Evolutionary conservation across 2,329 filamentous ascomycete species (phyloP), one percentile per base, ranked within the genome.

Genomic region (Curvularia sp.): DNA sequence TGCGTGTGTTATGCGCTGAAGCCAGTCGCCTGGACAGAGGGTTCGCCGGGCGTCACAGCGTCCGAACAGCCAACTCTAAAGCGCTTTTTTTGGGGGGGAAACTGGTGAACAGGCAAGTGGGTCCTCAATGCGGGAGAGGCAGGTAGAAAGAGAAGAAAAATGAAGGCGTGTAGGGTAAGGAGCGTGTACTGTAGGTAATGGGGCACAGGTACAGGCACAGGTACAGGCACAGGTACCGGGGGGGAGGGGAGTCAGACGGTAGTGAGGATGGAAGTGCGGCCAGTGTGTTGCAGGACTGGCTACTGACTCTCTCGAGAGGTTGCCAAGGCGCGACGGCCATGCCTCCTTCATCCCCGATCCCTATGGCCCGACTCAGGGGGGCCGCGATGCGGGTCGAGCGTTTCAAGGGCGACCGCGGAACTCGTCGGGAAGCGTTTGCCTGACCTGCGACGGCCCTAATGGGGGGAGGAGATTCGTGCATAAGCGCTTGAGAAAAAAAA

Each of bases 241-340:
- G n/a, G n/a, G n/a, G n/a, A n/a, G 43, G 53, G 47, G 41, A 56
- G 45, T 59, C 60, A 57, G 64, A 63, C 63, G 57, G 64, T 59
- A 58, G 59, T 66, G 59, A 65, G 58, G 60, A 59, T 55, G 50
- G 51, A 55, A 50, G 48, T 60, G 57, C 60, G 50, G 59, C 50
- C 55, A 58, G 53, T 49, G 61, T 60, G 63, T 64, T 55, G 59
- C 63, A 63, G 55, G 59, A 61, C n/a, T n/a, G 39, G 23, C 25
- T 39, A 61, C 43, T 57, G 60, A 61, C 47, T 59, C 57, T 59
- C 57, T 52, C 23, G 43, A 21, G 30, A 41, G 47, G 39, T 25
- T 30, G 59, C 59, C 59, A 61, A 61, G 59, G 39, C 52, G 49
- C 56, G 43, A 57, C 61, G 57, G 54, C 59, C 46, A 51, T 30